Evolutionary conservation across 1,284 basidiomycete genomes (phyloP).

Genomic region (Cryptococcus sp.): DNA sequence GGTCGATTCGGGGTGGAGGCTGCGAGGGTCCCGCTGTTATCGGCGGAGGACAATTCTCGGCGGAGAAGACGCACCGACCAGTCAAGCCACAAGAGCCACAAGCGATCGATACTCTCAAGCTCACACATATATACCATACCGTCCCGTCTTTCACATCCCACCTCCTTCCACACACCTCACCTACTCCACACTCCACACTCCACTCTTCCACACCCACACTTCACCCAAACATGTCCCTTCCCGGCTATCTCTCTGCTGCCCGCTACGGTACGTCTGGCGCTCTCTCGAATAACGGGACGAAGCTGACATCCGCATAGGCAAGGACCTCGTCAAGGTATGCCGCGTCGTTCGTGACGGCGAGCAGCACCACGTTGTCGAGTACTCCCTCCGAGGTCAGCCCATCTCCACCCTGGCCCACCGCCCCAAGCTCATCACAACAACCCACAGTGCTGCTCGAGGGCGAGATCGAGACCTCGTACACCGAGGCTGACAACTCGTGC

Average conservation of each 20-base stretch:
- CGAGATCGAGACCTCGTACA: constrained; percentile 70
- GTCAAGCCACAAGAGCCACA: no score
- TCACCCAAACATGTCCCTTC: constrained; percentile 32
- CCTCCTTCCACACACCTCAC: no score
- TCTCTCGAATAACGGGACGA: background rate
- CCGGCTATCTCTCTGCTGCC: constrained; percentile 37
- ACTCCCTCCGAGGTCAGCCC: constrained; percentile 56
- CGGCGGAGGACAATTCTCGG: background rate
- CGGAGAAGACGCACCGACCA: background rate
- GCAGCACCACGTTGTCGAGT: constrained; percentile 50
- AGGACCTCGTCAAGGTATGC: constrained; percentile 79
- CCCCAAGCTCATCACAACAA: background rate
- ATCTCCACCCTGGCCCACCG: no score
- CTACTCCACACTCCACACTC: background rate
- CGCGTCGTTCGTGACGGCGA: constrained; percentile 68
- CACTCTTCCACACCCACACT: background rate
- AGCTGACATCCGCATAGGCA: constrained; percentile 54
- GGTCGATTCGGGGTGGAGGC: no score
- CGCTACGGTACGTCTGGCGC: constrained; percentile 33
- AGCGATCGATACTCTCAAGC: no score
- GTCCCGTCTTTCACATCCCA: no score
- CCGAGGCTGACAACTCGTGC: constrained; percentile 74
- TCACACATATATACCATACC: no score
- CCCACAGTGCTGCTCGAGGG: constrained; percentile 68
- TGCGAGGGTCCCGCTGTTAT: background rate